Base-by-base conservation (phyloP, 257 asterid genomes). In the Penstemon newberryi region DNA sequence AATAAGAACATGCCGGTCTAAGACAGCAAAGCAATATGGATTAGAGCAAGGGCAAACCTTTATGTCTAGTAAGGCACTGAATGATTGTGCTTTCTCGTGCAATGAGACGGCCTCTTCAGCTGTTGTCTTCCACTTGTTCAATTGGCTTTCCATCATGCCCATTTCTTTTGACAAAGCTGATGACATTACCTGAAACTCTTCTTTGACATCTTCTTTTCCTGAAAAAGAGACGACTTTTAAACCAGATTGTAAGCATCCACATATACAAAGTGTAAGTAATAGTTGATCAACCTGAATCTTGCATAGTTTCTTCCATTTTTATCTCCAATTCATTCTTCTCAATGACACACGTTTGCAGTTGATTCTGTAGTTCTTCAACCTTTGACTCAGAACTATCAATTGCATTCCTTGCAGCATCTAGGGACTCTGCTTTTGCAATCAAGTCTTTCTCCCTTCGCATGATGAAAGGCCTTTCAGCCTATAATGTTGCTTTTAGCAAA, bases 101-200 rank as follows among this genome's bases (percentile, higher is more conserved):
- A 93, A 86, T 41, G 89, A 82, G 76, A 77, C 60, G 67, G 97
- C 93, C 85, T 93, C 96, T 8, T 90, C 87, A 60, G 97, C 95
- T 45, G 92, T 86, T 72, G 58, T 79, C 78, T 87, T 84, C 99
- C 99, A 93, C 77, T 81, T 89, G 73, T 80, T 84, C 77, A 89
- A 69, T 83, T 86, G 99, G 72, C 80, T 82, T 80, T 91, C 90
- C 95, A 87, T 89, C 96, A 91, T 84, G 59, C 75, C 79, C 79
- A 88, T 83, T 81, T 93, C 99, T 71, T 87, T 93, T 36, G 87
- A 85, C 69, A 93, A 81, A 70, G 99, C 96, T 74, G 96, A 90
- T 25, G 89, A 85, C 99, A 93, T 89, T 68, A 89, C 86, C 84
- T 76, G 86, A 80, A 90, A 91, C 83, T 93, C 99, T 71, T 82